Evolutionary conservation across 139 green algal species (phyloP), one percentile per base, ranked within the genome.

Genomic region (Chlamydomonas sp.): DNA sequence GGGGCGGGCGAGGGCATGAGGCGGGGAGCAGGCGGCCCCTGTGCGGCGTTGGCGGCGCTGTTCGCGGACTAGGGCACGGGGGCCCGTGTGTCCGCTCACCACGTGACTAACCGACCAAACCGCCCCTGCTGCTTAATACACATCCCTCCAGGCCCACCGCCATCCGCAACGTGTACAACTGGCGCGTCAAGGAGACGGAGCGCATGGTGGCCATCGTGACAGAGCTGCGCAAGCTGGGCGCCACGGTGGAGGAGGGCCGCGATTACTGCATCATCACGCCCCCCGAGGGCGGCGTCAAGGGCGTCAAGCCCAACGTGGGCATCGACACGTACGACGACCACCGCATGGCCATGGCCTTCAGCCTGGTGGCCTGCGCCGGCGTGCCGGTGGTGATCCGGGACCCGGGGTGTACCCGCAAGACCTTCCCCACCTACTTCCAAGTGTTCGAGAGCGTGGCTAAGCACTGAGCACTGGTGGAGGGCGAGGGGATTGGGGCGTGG

Each of bases 141-240:
- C 31, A 12, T 15, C 16, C 79, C 79, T 58, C 14, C 83, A 94
- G 92, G 17, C 84, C 93, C 9, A 99, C 97, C 1, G 91, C 96
- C 80, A 99, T 99, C 88, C 94, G 97, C 17, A 96, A 99, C 83
- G 98, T 99, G 74, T 98, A 97, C 91, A 99, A 96, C 92, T 99
- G 98, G 98, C 92, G 98, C 9, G 97, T 99, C 10, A 99, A 99
- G 94, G 98, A 99, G 95, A 99, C 98, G 15, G 98, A 99, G 94
- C 95, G 98, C 76, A 99, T 99, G 98, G 95, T 97, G 81, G 98
- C 98, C 78, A 99, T 99, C 90, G 96, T 98, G 49, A 96, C 95
- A 0, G 98, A 99, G 92, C 91, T 97, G 57, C 90, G 90, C 80
- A 99, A 99, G 94, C 92, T 99, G 79, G 97, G 96, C 0, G 96